Evolutionary conservation across 78 protist genomes (phyloP).

Genomic region (Creolimax fragrantissima): DNA sequence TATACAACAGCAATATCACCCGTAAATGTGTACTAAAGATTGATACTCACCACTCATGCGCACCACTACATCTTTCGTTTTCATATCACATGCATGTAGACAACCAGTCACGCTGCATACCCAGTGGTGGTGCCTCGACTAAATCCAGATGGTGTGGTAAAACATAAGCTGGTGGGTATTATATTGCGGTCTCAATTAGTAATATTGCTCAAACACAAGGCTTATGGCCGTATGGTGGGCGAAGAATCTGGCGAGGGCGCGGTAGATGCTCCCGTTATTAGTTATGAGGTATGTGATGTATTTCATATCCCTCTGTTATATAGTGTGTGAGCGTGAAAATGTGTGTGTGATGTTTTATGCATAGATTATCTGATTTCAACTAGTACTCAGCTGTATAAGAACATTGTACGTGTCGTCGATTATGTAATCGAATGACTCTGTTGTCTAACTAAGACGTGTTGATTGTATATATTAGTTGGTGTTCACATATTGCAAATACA

Average conservation of each 20-base stretch:
- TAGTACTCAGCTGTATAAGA: no score
- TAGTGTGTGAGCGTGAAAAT: not conserved
- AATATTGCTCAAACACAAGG: not conserved
- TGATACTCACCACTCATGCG: no score
- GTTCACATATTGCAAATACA: no score
- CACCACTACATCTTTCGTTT: no score
- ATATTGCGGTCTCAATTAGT: not conserved
- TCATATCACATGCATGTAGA: no score
- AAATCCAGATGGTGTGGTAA: not conserved
- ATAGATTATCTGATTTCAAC: not conserved
- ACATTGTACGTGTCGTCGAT: no score
- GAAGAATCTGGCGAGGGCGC: not conserved
- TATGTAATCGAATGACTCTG: no score
- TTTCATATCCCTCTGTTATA: not conserved
- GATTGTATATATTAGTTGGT: no score
- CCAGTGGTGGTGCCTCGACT: not conserved
- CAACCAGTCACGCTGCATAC: not conserved
- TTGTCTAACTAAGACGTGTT: no score
- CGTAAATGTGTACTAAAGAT: no score
- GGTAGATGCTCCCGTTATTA: not conserved
- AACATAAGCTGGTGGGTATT: not conserved
- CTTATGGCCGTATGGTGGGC: not conserved
- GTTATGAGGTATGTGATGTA: not conserved
- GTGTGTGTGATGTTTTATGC: not conserved
- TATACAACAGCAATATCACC: no score